Conservation (phyloP, 139 green algal genomes). For the Deuterostichococcus epilithicus region DNA sequence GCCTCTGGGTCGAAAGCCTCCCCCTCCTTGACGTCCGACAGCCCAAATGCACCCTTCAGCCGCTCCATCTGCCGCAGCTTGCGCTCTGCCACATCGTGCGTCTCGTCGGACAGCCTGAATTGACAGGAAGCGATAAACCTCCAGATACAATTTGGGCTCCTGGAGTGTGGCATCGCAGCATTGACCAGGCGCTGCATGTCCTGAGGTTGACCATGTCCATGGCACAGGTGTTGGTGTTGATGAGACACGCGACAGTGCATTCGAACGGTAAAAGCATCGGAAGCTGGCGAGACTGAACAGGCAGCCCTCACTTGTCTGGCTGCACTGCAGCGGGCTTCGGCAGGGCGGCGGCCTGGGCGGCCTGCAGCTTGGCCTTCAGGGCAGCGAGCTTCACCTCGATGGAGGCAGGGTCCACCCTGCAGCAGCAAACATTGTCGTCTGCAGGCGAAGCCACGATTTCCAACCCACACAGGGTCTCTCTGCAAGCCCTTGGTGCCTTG, state of each 20-base stretch:
- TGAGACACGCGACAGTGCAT: too few relatives aligned
- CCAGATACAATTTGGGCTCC: too few relatives aligned
- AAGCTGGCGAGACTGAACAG: too few relatives aligned
- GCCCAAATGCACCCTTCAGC: conserved; percentile 57
- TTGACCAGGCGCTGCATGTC: too few relatives aligned
- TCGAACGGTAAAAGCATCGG: too few relatives aligned
- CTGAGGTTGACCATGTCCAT: too few relatives aligned
- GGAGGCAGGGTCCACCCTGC: neutral
- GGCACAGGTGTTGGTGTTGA: too few relatives aligned
- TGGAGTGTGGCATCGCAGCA: too few relatives aligned
- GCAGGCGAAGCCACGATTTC: too few relatives aligned
- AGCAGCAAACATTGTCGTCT: neutral
- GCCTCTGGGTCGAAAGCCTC: conserved; percentile 87
- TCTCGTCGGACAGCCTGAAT: conserved; percentile 63
- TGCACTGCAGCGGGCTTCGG: neutral
- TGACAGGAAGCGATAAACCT: neutral
- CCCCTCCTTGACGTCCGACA: conserved; percentile 73
- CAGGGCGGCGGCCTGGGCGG: too few relatives aligned
- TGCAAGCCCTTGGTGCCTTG: too few relatives aligned
- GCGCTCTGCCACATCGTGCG: conserved; percentile 70
- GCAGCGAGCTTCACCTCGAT: neutral
- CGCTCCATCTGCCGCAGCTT: conserved; percentile 85
- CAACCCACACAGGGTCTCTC: too few relatives aligned
- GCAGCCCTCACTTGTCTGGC: neutral
- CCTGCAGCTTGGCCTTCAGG: neutral